These are phyloP conservation scores for Monascus ruber DNA, from an alignment of 2,329 filamentous ascomycete genomes.

Conservation along the genomic window DNA sequence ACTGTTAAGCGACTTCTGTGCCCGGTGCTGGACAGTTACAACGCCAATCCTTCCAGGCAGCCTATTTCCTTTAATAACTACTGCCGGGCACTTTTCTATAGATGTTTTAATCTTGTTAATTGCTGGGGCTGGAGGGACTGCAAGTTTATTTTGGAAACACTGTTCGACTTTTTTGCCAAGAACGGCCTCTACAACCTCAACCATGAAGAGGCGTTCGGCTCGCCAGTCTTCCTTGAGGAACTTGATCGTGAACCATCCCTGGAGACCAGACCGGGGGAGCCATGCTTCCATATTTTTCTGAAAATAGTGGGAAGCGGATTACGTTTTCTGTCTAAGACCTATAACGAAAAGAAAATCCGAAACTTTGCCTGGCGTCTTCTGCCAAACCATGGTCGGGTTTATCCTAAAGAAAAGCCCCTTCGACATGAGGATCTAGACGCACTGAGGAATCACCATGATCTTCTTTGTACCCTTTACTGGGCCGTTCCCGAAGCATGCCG, in stretches of 20 bases:
- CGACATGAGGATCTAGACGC: constrained; percentile 44
- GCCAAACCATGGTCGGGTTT: constrained; percentile 50
- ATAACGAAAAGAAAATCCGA: constrained; percentile 43
- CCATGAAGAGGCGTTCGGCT: constrained; percentile 41
- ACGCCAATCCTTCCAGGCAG: constrained; percentile 26
- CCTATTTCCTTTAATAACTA: constrained; percentile 44
- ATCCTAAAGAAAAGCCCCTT: constrained; percentile 46
- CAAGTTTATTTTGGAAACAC: constrained; percentile 40
- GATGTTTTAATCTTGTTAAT: constrained; percentile 44
- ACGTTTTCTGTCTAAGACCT: constrained; percentile 33
- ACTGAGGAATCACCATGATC: constrained; percentile 50
- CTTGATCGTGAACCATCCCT: constrained; percentile 35
- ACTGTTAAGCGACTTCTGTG: constrained; percentile 36
- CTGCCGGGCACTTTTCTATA: constrained; percentile 38
- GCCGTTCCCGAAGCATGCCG: constrained; percentile 42
- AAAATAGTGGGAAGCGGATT: constrained; percentile 45
- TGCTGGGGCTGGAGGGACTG: constrained; percentile 48
- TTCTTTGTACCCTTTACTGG: constrained; percentile 50
- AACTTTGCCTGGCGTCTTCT: constrained; percentile 47
- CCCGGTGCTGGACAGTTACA: constrained; percentile 38
- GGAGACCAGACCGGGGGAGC: constrained; percentile 37
- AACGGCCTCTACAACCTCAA: constrained; percentile 41
- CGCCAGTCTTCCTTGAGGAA: constrained; percentile 43
- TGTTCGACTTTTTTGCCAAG: constrained; percentile 51
- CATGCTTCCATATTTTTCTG: constrained; percentile 48